Percentiles rank a stretch among this genome's conserved stretches.
These are phyloP conservation scores for Cyberlindnera veronae DNA, from an alignment of 805 yeast species.

Conservation along the genomic window DNA sequence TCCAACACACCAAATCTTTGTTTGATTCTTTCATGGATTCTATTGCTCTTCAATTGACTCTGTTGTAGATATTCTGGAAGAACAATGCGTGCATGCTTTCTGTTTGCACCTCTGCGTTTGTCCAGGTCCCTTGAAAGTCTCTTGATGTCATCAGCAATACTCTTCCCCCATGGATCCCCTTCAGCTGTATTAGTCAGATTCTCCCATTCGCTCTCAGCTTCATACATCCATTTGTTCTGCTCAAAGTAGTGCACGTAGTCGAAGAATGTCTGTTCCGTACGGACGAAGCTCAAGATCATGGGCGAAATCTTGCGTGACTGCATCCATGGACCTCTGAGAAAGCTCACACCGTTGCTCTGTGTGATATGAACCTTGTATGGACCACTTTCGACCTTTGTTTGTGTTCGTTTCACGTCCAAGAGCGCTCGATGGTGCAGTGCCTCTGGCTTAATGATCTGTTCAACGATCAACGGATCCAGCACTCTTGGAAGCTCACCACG, in stretches of 20 bases:
- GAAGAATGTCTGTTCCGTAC: slow-evolving; percentile 13
- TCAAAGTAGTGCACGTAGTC: slow-evolving; percentile 13
- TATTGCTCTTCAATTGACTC: slow-evolving; percentile 20
- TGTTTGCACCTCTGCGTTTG: slow-evolving; percentile 14
- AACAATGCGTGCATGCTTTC: slow-evolving; percentile 16
- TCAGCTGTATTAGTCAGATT: slow-evolving; percentile 2
- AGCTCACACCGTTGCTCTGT: slow-evolving; percentile 9
- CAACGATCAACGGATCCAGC: slow-evolving; percentile 18
- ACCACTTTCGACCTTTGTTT: slow-evolving; percentile 11
- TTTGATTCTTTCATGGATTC: slow-evolving; percentile 26
- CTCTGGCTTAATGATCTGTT: slow-evolving; percentile 18
- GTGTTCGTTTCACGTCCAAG: slow-evolving; percentile 9
- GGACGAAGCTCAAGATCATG: slow-evolving; percentile 12
- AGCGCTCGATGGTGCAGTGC: slow-evolving; percentile 21
- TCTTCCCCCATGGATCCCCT: slow-evolving; percentile 26
- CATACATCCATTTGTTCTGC: slow-evolving; percentile 12
- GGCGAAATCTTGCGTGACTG: slow-evolving; percentile 17
- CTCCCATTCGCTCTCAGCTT: slow-evolving; percentile 19
- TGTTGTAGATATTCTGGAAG: slow-evolving; percentile 18
- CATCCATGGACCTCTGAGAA: slow-evolving; percentile 22
- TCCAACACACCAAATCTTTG: slow-evolving; percentile 22
- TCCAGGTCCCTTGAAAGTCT: slow-evolving; percentile 8
- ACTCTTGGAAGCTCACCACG: slow-evolving; percentile 16
- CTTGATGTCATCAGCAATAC: slow-evolving; percentile 20
- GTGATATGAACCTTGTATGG: slow-evolving; percentile 21